Percentiles rank a stretch among this genome's conserved stretches.
Evolutionary conservation across 306 rosid species (phyloP).

Genomic region (Cicer pinnatifidum): DNA sequence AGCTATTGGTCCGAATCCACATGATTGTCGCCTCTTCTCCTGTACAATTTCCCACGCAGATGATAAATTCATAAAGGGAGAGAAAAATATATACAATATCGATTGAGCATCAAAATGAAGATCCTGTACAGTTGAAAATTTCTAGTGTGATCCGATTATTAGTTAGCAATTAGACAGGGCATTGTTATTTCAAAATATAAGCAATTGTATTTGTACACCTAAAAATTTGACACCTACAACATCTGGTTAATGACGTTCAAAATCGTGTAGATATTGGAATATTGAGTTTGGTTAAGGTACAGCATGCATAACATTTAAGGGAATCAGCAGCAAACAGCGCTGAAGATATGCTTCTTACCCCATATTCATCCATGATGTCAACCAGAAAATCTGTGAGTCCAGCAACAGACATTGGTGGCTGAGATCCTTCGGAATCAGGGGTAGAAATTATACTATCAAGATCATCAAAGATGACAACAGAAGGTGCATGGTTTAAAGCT

Average conservation of each 20-base stretch:
- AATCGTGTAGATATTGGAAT: not conserved
- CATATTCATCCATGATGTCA: conserved; percentile 86
- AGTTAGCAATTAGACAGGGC: not conserved
- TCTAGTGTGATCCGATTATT: conserved; percentile 34
- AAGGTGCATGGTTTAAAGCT: conserved; percentile 92
- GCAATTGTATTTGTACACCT: not conserved
- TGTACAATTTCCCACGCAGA: conserved; percentile 45
- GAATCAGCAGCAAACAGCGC: conserved; percentile 20
- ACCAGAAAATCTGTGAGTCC: conserved; percentile 73
- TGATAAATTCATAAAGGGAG: conserved; percentile 29
- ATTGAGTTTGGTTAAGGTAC: not conserved
- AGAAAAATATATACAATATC: conserved; percentile 11
- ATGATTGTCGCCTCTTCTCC: conserved; percentile 69
- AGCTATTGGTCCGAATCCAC: conserved; percentile 88
- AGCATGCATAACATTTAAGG: conserved; percentile 16
- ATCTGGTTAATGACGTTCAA: not conserved
- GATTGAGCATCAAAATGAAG: conserved; percentile 39
- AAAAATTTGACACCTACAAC: not conserved
- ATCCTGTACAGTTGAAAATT: not conserved
- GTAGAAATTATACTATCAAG: conserved; percentile 79
- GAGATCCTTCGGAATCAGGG: conserved; percentile 79
- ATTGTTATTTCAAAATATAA: conserved; percentile 11
- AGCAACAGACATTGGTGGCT: conserved; percentile 58
- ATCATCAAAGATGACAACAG: conserved; percentile 85
- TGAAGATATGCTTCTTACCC: conserved; percentile 56